Base-by-base conservation (phyloP, 306 rosid genomes). In the Ormosia semicastrata region DNA sequence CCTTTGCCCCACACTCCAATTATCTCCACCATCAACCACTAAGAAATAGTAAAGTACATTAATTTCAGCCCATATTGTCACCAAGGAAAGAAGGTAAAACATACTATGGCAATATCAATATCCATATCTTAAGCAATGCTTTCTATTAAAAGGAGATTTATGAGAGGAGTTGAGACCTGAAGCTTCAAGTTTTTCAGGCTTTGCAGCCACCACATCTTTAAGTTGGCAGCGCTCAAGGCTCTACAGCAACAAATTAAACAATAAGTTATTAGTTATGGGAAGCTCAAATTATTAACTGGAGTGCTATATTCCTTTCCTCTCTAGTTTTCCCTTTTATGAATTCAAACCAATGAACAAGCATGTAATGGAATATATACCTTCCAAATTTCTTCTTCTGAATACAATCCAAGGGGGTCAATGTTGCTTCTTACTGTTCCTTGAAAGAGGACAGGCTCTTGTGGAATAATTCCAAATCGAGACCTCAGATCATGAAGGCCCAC, bases 1-100 rank as follows among this genome's bases (percentile, higher is more conserved):
- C 68, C 97, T 89, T 79, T 94, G 97, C 77, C 96, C 97, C 79
- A 94, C 98, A 37, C 98, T 94, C 98, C 98, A 94, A 69, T 94
- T 94, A 67, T 91, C 97, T 78, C 98, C 98, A 36, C 89, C 83
- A 69, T 89, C 93, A 69, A 85, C 93, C 87, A 92, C 97, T 94
- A 39, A 15, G 34, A 46, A 76, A 79, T 33, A 57, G 36, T 12
- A 7, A 8, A 49, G 12, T 65, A 13, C 41, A 76, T 43, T 13
- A 4, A 15, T 65, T 30, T 71, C 37, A 82, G 36, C 41, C 33
- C 56, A 41, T 33, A 43, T n/a, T 80, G 14, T 18, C 69, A 33
- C 37, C 56, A 78, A 78, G 6, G 1, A 33, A 17, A 58, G 10
- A 73, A 44, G 57, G 57, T 43, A 44, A 24, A 46, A 44, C 30